A percentile compares a stretch with the other conserved stretches of the same genome.
These are phyloP conservation scores for Citrullus colocynthis DNA, from an alignment of 306 rosid species.

Conservation along the genomic window DNA sequence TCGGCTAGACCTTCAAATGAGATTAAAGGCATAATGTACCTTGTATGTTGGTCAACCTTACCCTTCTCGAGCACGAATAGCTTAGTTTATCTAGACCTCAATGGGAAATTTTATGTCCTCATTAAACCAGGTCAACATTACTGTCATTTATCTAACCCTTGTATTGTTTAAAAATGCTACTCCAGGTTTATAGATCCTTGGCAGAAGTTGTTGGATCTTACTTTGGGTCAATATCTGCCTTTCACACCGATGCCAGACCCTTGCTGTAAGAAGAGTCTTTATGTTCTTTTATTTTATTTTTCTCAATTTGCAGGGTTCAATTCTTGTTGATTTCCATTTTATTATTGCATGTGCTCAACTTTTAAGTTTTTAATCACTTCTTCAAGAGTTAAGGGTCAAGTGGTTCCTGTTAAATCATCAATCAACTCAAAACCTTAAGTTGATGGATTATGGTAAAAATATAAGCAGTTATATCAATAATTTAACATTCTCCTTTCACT, in stretches of 20 bases:
- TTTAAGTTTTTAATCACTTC: neutral
- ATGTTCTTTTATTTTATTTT: slow-evolving; percentile 14
- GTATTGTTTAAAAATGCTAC: slow-evolving; percentile 4
- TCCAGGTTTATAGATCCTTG: slow-evolving; percentile 82
- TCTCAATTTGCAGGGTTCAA: neutral
- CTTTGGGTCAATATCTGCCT: slow-evolving; percentile 72
- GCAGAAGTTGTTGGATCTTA: slow-evolving; percentile 88
- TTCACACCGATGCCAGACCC: slow-evolving; percentile 58
- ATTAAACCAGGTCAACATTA: neutral
- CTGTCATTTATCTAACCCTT: neutral
- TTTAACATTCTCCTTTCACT: neutral
- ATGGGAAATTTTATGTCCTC: neutral
- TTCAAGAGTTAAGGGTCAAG: neutral
- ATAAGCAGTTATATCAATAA: no score
- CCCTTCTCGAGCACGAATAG: slow-evolving; percentile 9
- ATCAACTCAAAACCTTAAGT: neutral
- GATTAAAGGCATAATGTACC: slow-evolving; percentile 70
- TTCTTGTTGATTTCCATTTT: neutral
- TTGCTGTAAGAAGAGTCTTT: slow-evolving; percentile 61
- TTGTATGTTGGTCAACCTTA: slow-evolving; percentile 37
- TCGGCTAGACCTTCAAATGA: slow-evolving; percentile 62
- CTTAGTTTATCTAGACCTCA: slow-evolving; percentile 21
- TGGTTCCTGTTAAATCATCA: neutral
- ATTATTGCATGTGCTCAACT: neutral
- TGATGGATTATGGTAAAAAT: neutral